Conservation (phyloP, 331 rosid species). For the Malus hybrid region DNA sequence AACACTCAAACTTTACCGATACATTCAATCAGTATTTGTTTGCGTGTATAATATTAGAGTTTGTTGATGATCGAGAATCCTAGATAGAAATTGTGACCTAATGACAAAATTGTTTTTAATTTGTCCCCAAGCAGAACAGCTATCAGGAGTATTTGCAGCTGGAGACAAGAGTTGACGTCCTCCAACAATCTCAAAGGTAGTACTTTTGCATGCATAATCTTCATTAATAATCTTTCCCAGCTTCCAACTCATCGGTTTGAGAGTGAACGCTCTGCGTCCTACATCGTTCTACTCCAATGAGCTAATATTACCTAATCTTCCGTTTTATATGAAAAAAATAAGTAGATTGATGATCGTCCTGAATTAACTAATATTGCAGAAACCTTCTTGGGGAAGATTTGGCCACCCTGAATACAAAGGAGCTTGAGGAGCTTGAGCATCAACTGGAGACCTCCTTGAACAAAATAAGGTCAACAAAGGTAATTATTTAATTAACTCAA, state of each 20-base stretch:
- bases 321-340: no score
- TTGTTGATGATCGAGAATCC: not conserved
- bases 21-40: not conserved
- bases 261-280: not conserved
- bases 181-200: constrained; percentile 71
- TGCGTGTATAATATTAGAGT: not conserved
- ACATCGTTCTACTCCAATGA: not conserved
- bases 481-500: not conserved
- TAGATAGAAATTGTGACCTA: not conserved
- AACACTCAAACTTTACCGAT: not conserved
- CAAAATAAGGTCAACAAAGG: constrained; percentile 74
- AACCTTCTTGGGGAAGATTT: constrained; percentile 78
- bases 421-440: constrained; percentile 61
- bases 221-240: not conserved
- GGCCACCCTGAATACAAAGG: constrained; percentile 39
- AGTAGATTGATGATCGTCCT: not conserved
- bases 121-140: constrained; percentile 28
- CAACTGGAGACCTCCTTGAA: constrained; percentile 57
- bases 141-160: constrained; percentile 65
- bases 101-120: not conserved
- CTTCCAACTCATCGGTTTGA: not conserved
- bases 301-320: not conserved
- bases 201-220: not conserved
- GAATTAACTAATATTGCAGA: constrained; percentile 21
- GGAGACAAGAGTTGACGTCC: constrained; percentile 56